Conservation (phyloP, 345 rosid genomes). For the Eucalyptus marginata region DNA sequence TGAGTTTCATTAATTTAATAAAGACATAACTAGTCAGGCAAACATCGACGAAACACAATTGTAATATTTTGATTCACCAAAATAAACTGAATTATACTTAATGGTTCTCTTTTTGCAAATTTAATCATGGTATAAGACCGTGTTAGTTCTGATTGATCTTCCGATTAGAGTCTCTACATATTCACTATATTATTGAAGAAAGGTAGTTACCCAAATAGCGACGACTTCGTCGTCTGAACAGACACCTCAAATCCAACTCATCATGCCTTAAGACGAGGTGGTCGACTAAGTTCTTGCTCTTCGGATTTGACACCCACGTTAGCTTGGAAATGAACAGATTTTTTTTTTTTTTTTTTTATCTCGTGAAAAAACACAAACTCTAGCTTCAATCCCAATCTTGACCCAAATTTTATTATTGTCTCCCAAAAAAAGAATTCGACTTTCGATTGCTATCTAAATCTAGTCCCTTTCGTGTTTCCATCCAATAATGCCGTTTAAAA, state of each 20-base stretch:
- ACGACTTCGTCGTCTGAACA: background rate
- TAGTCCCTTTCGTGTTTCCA: background rate
- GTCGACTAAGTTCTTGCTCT: background rate
- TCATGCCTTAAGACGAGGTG: background rate
- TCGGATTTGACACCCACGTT: background rate
- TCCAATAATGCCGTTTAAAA: background rate
- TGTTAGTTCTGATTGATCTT: background rate
- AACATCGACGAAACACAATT: background rate
- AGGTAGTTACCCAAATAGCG: background rate
- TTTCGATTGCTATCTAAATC: background rate
- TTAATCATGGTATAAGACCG: background rate
- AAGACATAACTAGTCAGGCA: background rate
- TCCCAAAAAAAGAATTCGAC: background rate
- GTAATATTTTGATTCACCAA: background rate
- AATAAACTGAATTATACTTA: background rate
- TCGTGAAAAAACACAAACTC: background rate
- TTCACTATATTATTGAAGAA: background rate
- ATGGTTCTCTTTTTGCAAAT: background rate
- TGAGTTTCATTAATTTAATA: no score
- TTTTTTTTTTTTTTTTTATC: no score
- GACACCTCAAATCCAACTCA: background rate
- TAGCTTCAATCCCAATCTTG: background rate
- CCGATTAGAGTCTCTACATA: background rate
- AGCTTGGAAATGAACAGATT: background rate
- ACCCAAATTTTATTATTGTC: background rate